Percentiles rank a stretch among this genome's conserved stretches.
Conservation (phyloP, 2,329 filamentous ascomycete genomes). For the Sphaceloma murrayae region DNA sequence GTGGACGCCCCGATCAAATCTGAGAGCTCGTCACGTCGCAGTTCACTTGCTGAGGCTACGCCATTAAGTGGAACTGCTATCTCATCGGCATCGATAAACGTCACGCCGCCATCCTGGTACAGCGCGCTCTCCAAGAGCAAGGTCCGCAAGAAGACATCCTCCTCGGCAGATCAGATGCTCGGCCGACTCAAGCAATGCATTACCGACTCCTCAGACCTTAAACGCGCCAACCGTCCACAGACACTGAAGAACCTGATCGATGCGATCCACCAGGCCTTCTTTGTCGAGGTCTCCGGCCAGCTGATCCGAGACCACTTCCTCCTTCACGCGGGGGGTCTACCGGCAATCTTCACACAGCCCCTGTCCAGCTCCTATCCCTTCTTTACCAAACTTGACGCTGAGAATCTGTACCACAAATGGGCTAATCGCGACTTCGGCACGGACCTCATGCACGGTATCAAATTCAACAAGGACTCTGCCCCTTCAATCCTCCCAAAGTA, state of each 20-base stretch:
- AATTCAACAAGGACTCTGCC: conserved; percentile 15
- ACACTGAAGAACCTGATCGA: conserved; percentile 29
- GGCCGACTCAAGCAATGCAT: background rate
- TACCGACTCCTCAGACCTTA: background rate
- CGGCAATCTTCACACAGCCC: conserved; percentile 35
- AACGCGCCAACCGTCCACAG: background rate
- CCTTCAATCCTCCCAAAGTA: conserved; percentile 24
- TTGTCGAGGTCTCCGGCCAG: conserved; percentile 27
- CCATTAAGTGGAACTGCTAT: no score
- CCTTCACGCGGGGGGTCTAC: conserved; percentile 30
- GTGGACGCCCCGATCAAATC: no score
- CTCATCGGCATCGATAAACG: background rate
- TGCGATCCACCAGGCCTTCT: conserved; percentile 33
- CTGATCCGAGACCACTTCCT: conserved; percentile 31
- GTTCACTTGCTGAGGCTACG: no score
- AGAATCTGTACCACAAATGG: conserved; percentile 41
- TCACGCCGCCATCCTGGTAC: conserved; percentile 5
- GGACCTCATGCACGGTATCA: conserved; percentile 40
- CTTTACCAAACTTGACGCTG: conserved; percentile 40
- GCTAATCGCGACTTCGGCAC: conserved; percentile 33
- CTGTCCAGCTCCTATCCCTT: conserved; percentile 31
- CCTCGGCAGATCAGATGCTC: background rate
- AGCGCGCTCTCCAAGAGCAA: conserved; percentile 8
- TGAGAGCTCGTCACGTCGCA: no score
- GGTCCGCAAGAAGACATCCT: background rate